phyloP scores from a whole-genome alignment of 2,329 filamentous ascomycete species.

The Colletotrichum cordylinicola region DNA sequence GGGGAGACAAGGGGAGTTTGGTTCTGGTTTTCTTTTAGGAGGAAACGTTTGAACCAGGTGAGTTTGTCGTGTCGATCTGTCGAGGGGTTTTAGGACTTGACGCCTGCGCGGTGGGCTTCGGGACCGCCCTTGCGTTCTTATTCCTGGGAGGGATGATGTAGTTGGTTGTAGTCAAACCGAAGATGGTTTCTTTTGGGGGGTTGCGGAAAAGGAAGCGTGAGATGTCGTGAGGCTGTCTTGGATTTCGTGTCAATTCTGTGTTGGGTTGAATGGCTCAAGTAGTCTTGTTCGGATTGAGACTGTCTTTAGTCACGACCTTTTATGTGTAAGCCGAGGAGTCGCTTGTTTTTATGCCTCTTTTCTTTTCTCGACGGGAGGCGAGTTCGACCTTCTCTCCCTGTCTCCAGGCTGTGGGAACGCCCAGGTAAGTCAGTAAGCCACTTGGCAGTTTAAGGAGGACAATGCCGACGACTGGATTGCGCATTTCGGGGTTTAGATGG shows the following conservation, averaged over 20 bases:
- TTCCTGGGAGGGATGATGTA: not conserved
- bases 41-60: not conserved
- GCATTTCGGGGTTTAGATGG: not conserved
- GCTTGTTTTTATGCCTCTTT: not conserved
- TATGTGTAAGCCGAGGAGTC: not conserved
- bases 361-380: not conserved
- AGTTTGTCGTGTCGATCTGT: not conserved
- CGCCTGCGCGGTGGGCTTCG: not conserved
- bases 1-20: not conserved
- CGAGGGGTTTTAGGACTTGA: not conserved
- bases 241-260: not conserved
- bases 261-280: not conserved
- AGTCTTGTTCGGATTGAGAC: not conserved
- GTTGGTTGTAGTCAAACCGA: not conserved
- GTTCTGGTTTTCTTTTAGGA: not conserved
- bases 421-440: not conserved
- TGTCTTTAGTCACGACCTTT: not conserved
- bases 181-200: not conserved
- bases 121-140: not conserved
- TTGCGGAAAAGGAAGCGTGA: not conserved
- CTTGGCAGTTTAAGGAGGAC: not conserved
- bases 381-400: not conserved
- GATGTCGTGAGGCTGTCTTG: not conserved
- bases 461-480: not conserved
- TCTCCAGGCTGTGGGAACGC: not conserved